phyloP scores from a whole-genome alignment of 1,139 yeast species.

The Kodamaea plutei region DNA sequence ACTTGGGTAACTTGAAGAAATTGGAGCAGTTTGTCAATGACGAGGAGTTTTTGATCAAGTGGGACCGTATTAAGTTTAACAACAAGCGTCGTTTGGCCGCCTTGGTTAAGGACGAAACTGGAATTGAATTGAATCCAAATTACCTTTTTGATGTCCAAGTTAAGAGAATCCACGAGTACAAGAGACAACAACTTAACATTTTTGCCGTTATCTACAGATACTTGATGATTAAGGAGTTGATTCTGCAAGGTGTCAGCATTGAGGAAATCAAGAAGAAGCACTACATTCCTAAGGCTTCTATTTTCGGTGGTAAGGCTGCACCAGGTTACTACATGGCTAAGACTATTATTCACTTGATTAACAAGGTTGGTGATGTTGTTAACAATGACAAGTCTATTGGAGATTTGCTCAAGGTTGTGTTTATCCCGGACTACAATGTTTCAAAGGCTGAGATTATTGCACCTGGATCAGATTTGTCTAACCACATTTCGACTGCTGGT shows the following conservation, averaged over 20 bases:
- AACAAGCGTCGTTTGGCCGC: constrained; percentile 72
- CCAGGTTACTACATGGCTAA: constrained; percentile 97
- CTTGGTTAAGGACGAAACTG: constrained; percentile 63
- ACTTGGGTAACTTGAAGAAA: constrained; percentile 63
- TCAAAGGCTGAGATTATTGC: constrained; percentile 88
- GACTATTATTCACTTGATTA: constrained; percentile 79
- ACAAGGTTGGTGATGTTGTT: constrained; percentile 74
- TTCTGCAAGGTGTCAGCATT: constrained; percentile 39
- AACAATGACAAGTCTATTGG: constrained; percentile 74
- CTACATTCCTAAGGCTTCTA: constrained; percentile 71
- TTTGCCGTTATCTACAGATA: constrained; percentile 86
- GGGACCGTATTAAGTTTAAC: constrained; percentile 68
- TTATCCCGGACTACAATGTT: constrained; percentile 88
- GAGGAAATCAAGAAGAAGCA: constrained; percentile 59
- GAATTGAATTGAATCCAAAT: constrained; percentile 65
- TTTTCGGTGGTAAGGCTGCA: constrained; percentile 94
- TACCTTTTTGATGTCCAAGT: constrained; percentile 90
- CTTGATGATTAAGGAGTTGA: constrained; percentile 65
- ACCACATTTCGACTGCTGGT: constrained; percentile 97
- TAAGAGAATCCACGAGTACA: constrained; percentile 92
- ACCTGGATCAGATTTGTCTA: constrained; percentile 88
- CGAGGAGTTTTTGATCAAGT: constrained; percentile 57
- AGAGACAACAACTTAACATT: constrained; percentile 90
- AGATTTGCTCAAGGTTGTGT: constrained; percentile 77
- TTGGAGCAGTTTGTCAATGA: constrained; percentile 69